Base-by-base conservation (phyloP, 345 rosid species). In the Gossypium turneri region DNA sequence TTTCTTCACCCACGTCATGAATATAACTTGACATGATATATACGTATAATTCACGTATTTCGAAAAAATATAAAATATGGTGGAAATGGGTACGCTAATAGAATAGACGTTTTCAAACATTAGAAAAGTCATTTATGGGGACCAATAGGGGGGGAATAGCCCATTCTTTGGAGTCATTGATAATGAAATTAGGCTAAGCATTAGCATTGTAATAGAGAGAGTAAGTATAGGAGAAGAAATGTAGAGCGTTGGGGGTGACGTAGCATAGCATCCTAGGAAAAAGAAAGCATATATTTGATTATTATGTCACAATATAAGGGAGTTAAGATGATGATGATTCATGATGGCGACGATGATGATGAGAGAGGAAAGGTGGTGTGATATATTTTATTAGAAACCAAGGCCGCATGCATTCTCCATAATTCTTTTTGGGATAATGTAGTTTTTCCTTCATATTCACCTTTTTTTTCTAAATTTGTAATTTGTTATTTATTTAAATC, bases 201-300 rank as follows among this genome's bases (percentile, higher is more conserved):
- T 45, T 24, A 22, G 38, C 19, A 10, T 45, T 45, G 2, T 45
- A 45, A 13, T 13, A 4, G 29, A 9, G 10, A 53, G n/a, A 7
- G 6, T 2, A 53, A 34, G 41, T 34, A 34, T 4, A 34, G 41
- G 34, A 3, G 34, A 29, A 44, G 4, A 43, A 67, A 45, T 20
- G 25, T 20, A 66, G 11, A 45, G 55, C n/a, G 71, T 45, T 67
- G 72, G 55, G 5, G 11, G 53, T 20, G 17, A 7, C 20, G 45
- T 34, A 17, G 43, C n/a, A n/a, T n/a, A 70, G 60, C 22, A 72
- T 43, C 75, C 75, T 41, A 72, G 41, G 51, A 72, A 56, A 52
- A 72, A 41, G 52, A 41, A 44, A 17, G 41, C 72, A 69, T 60
- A 25, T 25, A 51, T 27, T 69, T 29, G 73, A 70, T 52, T 70